A percentile compares a stretch with the other conserved stretches of the same genome.
phyloP scores from a whole-genome alignment of 176 grass and related monocot species.

The Triticum turgidum region DNA sequence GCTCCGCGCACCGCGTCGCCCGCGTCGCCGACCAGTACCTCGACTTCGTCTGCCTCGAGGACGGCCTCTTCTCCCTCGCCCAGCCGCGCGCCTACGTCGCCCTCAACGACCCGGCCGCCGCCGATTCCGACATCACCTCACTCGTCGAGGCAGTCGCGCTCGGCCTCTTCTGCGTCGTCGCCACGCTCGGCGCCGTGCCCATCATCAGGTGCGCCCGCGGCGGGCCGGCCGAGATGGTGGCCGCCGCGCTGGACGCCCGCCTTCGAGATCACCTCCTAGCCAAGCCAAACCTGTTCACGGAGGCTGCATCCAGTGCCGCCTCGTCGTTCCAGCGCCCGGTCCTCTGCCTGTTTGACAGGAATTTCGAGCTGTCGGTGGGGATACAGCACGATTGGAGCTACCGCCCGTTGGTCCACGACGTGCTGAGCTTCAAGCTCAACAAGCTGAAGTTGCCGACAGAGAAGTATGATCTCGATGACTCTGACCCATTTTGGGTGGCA shows the following conservation, averaged over 20 bases:
- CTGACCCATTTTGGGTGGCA: conserved; percentile 77
- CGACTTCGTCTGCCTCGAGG: conserved; percentile 90
- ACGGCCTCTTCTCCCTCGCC: conserved; percentile 81
- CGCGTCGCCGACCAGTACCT: conserved; percentile 87
- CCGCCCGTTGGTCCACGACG: conserved; percentile 78
- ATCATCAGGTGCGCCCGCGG: conserved; percentile 82
- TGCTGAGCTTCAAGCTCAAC: conserved; percentile 80
- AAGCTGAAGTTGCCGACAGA: conserved; percentile 50
- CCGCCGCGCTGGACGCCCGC: conserved; percentile 52
- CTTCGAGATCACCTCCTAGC: conserved; percentile 78
- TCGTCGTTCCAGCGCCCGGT: conserved; percentile 78
- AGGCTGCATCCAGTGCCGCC: conserved; percentile 42
- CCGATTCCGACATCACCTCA: conserved; percentile 65
- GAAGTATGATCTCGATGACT: conserved; percentile 85
- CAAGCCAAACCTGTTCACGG: conserved; percentile 84
- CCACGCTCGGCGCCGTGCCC: conserved; percentile 73
- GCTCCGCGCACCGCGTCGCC: conserved; percentile 49
- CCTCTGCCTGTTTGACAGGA: conserved; percentile 80
- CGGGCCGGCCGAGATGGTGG: conserved; percentile 86
- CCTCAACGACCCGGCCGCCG: conserved; percentile 79
- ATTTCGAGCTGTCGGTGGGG: conserved; percentile 74
- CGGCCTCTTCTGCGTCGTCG: conserved; percentile 72
- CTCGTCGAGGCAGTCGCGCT: conserved; percentile 64
- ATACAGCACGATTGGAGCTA: conserved; percentile 97
- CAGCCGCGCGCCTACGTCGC: conserved; percentile 75